Evolutionary conservation across 2,329 filamentous ascomycete species (phyloP).

Genomic region (Monosporascus sp.): DNA sequence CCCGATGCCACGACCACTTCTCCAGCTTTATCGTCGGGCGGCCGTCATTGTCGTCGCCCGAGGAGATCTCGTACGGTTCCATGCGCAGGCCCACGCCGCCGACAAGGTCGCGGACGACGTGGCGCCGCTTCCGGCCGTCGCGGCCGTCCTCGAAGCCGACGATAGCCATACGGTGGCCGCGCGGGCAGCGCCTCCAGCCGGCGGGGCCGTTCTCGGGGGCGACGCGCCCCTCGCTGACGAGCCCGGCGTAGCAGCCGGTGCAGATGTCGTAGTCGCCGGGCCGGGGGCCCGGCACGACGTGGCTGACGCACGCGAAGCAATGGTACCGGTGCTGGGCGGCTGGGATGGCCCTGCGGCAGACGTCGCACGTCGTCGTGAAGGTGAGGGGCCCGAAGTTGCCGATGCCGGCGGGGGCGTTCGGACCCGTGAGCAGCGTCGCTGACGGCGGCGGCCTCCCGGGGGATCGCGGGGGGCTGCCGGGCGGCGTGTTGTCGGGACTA

Average conservation of each 20-base stretch:
- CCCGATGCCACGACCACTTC: slow-evolving; percentile 46
- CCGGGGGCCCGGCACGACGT: slow-evolving; percentile 37
- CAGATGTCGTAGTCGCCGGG: slow-evolving; percentile 86
- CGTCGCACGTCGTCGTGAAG: slow-evolving; percentile 72
- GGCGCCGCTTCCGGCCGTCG: slow-evolving; percentile 57
- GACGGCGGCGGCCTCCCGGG: slow-evolving; percentile 25
- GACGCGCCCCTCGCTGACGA: slow-evolving; percentile 60
- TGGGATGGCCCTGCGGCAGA: slow-evolving; percentile 69
- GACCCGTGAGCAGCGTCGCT: slow-evolving; percentile 43
- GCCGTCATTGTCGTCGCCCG: slow-evolving; percentile 25
- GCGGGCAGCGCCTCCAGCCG: slow-evolving; percentile 79
- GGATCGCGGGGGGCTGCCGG: slow-evolving; percentile 26
- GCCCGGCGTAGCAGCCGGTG: slow-evolving; percentile 65
- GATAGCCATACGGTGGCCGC: slow-evolving; percentile 79
- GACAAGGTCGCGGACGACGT: slow-evolving; percentile 67
- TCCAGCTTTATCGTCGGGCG: slow-evolving; percentile 25
- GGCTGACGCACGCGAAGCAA: slow-evolving; percentile 67
- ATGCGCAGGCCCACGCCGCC: slow-evolving; percentile 68
- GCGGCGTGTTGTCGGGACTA: slow-evolving; percentile 19
- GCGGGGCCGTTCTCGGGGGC: slow-evolving; percentile 68
- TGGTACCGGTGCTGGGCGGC: slow-evolving; percentile 69
- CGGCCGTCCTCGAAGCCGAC: slow-evolving; percentile 68
- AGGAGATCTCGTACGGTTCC: slow-evolving; percentile 37
- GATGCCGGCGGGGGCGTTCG: slow-evolving; percentile 36
- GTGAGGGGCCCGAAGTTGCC: slow-evolving; percentile 62